phyloP scores from a whole-genome alignment of 192 early-diverging fungal genomes.

The Linnemannia schmuckeri region DNA sequence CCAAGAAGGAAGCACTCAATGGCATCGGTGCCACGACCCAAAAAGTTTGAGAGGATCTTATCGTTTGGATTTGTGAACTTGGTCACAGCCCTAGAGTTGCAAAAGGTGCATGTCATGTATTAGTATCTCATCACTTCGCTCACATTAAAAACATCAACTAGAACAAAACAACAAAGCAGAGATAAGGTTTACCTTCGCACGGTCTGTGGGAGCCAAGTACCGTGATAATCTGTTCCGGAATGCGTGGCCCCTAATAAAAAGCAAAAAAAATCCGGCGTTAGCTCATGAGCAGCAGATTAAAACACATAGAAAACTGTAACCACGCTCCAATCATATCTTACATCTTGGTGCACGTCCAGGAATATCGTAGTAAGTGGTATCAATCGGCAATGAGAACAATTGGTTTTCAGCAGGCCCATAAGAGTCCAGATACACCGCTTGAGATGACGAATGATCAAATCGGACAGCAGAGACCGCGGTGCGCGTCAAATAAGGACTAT shows the following conservation, averaged over 20 bases:
- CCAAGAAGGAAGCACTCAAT: conserved; percentile 88
- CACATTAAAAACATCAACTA: not conserved
- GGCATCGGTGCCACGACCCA: conserved; percentile 93
- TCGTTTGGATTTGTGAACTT: conserved; percentile 84
- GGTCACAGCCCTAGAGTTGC: conserved; percentile 68
- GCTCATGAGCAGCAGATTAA: not conserved
- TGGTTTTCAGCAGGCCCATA: conserved; percentile 79
- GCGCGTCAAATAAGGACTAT: conserved; percentile 76
- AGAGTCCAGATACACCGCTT: conserved; percentile 63
- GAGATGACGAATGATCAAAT: conserved; percentile 63
- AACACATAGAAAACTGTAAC: not conserved
- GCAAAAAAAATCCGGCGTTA: not conserved
- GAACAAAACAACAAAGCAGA: not conserved
- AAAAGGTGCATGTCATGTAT: not conserved
- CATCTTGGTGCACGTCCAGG: conserved; percentile 92
- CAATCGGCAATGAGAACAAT: conserved; percentile 80
- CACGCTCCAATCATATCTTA: conserved; percentile 1
- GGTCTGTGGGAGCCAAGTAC: conserved; percentile 95
- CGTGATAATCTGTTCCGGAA: conserved; percentile 94
- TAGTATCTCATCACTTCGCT: not conserved
- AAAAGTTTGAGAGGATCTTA: conserved; percentile 89
- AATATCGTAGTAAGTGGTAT: conserved; percentile 92
- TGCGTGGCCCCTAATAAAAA: conserved; percentile 77
- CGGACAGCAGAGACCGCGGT: conserved; percentile 62
- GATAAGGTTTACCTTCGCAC: conserved; percentile 68